Percentiles rank a stretch among this genome's conserved stretches.
These are phyloP conservation scores for Pleurotus platypus DNA, from an alignment of 768 basidiomycete species.

Conservation along the genomic window DNA sequence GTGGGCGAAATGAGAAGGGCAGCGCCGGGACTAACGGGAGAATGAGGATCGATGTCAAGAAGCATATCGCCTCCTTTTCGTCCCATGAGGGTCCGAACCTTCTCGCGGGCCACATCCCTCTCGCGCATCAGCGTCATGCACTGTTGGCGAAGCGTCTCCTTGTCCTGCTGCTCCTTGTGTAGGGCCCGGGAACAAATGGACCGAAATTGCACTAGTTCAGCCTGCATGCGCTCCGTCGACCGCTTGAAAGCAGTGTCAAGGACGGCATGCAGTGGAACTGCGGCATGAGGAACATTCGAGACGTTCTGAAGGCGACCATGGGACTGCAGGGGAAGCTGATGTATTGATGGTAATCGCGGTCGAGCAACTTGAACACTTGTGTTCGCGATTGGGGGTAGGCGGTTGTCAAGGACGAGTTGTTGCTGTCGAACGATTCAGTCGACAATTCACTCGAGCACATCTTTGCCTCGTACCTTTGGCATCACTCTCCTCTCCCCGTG, in stretches of 20 bases:
- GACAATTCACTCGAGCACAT: background rate
- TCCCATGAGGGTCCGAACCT: constrained; percentile 22
- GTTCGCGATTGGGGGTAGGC: background rate
- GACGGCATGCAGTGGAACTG: background rate
- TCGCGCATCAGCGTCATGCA: constrained; percentile 28
- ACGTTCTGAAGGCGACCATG: constrained; percentile 5
- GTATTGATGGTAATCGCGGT: background rate
- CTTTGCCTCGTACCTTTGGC: background rate
- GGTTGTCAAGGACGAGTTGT: background rate
- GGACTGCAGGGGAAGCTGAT: constrained; percentile 1
- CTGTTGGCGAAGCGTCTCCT: constrained; percentile 23
- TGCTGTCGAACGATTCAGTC: background rate
- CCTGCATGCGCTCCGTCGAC: constrained; percentile 24
- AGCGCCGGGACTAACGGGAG: background rate
- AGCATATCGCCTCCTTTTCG: constrained; percentile 13
- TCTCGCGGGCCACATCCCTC: constrained; percentile 29
- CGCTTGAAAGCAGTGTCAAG: constrained; percentile 27
- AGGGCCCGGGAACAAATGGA: constrained; percentile 25
- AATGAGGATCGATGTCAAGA: background rate
- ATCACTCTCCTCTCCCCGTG: background rate
- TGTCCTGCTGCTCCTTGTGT: constrained; percentile 26
- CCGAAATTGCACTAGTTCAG: constrained; percentile 27
- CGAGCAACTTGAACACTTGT: background rate
- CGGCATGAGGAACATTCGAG: background rate
- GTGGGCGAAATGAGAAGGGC: background rate